These are phyloP conservation scores for Tarenaya hassleriana DNA, from an alignment of 345 rosid genomes.

Conservation along the genomic window DNA sequence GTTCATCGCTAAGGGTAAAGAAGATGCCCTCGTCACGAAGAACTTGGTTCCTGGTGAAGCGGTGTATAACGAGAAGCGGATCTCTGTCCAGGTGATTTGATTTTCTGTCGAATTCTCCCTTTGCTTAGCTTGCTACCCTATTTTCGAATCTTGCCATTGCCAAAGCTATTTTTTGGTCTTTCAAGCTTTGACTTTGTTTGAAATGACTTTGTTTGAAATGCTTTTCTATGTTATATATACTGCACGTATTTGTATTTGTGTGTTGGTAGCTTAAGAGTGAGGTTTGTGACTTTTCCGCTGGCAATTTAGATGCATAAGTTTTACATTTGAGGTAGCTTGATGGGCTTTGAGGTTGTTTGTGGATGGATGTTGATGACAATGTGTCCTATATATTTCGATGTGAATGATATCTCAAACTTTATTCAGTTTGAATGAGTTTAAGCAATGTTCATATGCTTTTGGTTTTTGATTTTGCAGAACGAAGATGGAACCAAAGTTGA, in stretches of 20 bases:
- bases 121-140: neutral
- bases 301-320: no score
- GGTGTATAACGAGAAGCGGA: slow-evolving; percentile 82
- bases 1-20: slow-evolving; percentile 81
- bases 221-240: no score
- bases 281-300: no score
- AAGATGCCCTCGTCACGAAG: slow-evolving; percentile 89
- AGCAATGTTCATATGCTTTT: neutral
- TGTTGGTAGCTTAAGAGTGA: no score
- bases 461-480: slow-evolving; percentile 36
- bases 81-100: slow-evolving; percentile 56
- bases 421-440: neutral
- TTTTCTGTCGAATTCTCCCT: neutral
- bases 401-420: no score
- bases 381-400: no score
- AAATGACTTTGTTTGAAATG: no score
- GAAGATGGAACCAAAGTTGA: slow-evolving; percentile 93
- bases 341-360: no score
- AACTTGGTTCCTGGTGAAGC: slow-evolving; percentile 83
- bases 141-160: neutral
- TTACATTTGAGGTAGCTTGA: no score
- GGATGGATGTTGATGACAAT: no score
- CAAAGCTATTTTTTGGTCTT: neutral
- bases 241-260: no score
- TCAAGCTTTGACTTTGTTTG: neutral